A percentile compares a stretch with the other conserved stretches of the same genome.
Conservation (phyloP, 352 stramenopile species). For the Globisporangium radiosum region DNA sequence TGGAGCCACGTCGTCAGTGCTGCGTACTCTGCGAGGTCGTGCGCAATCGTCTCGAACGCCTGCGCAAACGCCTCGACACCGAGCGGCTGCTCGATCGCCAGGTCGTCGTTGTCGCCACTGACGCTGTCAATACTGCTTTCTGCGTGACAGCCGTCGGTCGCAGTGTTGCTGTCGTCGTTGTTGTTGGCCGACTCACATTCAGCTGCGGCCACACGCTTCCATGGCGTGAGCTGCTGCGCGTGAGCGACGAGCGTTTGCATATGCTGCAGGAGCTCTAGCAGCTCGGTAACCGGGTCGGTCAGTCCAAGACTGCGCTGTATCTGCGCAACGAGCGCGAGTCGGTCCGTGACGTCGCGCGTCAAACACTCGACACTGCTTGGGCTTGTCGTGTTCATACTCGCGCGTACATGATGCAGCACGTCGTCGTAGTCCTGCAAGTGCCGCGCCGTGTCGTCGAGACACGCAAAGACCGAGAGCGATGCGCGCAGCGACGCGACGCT, state of each 20-base stretch:
- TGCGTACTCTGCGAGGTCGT: conserved; percentile 21
- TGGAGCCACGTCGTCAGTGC: conserved; percentile 20
- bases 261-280: conserved; percentile 22
- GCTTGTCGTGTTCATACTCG: conserved; percentile 11
- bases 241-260: conserved; percentile 7
- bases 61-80: conserved; percentile 12
- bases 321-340: conserved; percentile 23
- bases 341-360: conserved; percentile 27
- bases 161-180: neutral
- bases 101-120: neutral
- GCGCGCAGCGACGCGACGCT: conserved; percentile 16
- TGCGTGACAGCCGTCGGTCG: too few relatives aligned
- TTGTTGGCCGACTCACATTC: neutral
- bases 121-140: too few relatives aligned
- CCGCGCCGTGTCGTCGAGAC: conserved; percentile 42
- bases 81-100: neutral
- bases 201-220: conserved; percentile 2
- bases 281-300: conserved; percentile 20
- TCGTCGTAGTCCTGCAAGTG: conserved; percentile 63
- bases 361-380: conserved; percentile 21
- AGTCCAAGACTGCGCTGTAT: conserved; percentile 23
- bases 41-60: conserved; percentile 21
- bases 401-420: conserved; percentile 30
- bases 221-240: conserved; percentile 14
- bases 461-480: conserved; percentile 33